Conservation (phyloP, 2,329 filamentous ascomycete species). For the Phialocephala sp. region DNA sequence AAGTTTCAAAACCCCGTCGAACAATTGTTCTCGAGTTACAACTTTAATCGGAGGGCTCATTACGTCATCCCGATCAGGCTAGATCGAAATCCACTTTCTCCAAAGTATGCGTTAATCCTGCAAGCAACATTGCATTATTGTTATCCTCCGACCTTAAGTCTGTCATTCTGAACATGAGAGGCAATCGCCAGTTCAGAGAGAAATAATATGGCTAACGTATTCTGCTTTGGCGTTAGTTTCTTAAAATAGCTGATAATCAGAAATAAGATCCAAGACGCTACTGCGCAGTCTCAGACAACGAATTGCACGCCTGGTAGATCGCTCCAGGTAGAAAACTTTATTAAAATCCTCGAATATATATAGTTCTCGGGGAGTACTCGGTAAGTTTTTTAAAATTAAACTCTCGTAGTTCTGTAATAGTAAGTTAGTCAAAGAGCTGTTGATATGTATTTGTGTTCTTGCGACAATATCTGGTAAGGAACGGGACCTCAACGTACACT, state of each 20-base stretch:
- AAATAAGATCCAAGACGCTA: conserved; percentile 24
- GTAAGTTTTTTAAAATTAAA: conserved; percentile 20
- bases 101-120: no score
- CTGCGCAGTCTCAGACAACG: conserved; percentile 21
- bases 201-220: no score
- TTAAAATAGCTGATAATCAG: conserved; percentile 26
- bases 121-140: no score
- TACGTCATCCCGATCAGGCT: no score
- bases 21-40: no score
- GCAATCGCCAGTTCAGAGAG: no score
- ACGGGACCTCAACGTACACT: conserved; percentile 26
- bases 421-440: conserved; percentile 20
- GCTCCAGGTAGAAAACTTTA: conserved; percentile 21
- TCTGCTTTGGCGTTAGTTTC: no score
- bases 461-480: conserved; percentile 11
- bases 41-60: no score
- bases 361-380: conserved; percentile 24
- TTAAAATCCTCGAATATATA: conserved; percentile 29
- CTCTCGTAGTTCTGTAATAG: conserved; percentile 11
- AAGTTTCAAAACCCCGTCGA: no score
- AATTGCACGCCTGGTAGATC: conserved; percentile 7
- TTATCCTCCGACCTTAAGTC: no score
- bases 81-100: no score
- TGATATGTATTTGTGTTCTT: not conserved
- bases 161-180: no score